Percentiles rank a stretch among this genome's conserved stretches.
phyloP scores from a whole-genome alignment of 2,329 filamentous ascomycete species.

The Fusarium veterinarium region DNA sequence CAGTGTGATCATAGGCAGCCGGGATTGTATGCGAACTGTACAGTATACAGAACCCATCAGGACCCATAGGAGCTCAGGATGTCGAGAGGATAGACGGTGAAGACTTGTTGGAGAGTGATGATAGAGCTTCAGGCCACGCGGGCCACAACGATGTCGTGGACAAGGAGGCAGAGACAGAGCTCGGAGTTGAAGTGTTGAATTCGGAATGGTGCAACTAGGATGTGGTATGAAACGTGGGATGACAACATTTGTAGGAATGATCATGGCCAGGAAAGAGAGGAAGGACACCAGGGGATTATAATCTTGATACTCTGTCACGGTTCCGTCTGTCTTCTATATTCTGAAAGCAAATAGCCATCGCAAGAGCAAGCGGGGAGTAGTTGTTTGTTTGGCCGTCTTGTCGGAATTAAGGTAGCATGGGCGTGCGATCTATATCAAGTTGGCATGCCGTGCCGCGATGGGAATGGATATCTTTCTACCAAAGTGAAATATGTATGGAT shows the following conservation, averaged over 20 bases:
- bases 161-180: conserved; percentile 28
- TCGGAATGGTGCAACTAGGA: conserved; percentile 22
- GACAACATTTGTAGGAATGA: neutral
- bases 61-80: neutral
- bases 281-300: neutral
- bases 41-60: conserved; percentile 7
- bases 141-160: conserved; percentile 22
- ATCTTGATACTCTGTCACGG: conserved; percentile 11
- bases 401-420: conserved; percentile 32
- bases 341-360: conserved; percentile 7
- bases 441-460: conserved; percentile 17
- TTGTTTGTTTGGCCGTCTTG: conserved; percentile 28
- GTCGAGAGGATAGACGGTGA: conserved; percentile 2
- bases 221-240: conserved; percentile 3
- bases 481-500: conserved; percentile 18
- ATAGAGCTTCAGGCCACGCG: conserved; percentile 39
- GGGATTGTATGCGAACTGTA: conserved; percentile 2
- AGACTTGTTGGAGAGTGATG: conserved; percentile 10
- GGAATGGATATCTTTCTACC: conserved; percentile 19
- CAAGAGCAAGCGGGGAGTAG: conserved; percentile 14
- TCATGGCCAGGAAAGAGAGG: neutral
- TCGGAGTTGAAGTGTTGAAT: conserved; percentile 22
- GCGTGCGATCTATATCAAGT: conserved; percentile 22
- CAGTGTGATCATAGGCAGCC: conserved; percentile 20
- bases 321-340: conserved; percentile 22